Conservation (phyloP, 2,329 filamentous ascomycete genomes). For the Microsporum ferrugineum region DNA sequence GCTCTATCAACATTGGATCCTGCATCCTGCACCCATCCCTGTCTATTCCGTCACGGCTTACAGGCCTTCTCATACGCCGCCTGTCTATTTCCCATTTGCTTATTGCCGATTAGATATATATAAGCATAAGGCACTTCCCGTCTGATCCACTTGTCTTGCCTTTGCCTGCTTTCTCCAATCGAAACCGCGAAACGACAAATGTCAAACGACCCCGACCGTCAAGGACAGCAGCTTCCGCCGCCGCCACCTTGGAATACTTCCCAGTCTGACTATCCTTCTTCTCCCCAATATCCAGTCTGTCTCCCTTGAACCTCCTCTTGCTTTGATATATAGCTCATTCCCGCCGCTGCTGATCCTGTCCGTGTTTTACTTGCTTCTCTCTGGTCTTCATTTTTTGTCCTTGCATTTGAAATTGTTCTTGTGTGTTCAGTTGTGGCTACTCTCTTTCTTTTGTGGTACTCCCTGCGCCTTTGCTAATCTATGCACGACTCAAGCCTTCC, state of each 20-base stretch:
- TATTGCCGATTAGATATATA: conserved; percentile 7
- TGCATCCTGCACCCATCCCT: conserved; percentile 6
- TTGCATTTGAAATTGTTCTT: background rate
- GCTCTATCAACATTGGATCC: background rate
- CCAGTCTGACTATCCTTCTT: conserved; percentile 28
- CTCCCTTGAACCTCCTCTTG: conserved; percentile 5
- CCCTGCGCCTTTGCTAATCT: conserved; percentile 9
- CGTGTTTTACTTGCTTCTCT: conserved; percentile 4
- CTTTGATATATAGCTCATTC: conserved; percentile 2
- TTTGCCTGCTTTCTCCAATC: conserved; percentile 2
- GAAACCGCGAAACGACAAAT: conserved; percentile 22
- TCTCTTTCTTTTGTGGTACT: background rate
- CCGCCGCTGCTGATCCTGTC: conserved; percentile 1
- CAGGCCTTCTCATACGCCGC: background rate
- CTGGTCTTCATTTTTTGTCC: background rate
- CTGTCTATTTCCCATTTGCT: conserved; percentile 3
- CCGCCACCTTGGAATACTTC: conserved; percentile 31
- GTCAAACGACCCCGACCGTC: conserved; percentile 36
- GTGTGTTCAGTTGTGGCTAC: background rate
- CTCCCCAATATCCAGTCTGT: conserved; percentile 24
- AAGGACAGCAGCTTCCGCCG: conserved; percentile 33
- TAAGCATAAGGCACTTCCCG: conserved; percentile 6
- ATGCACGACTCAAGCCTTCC: conserved; percentile 20
- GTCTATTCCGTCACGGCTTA: conserved; percentile 5
- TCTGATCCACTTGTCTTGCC: conserved; percentile 1